Evolutionary conservation across 1,284 basidiomycete species (phyloP).

Genomic region (Cutaneotrichosporon spelunceum): DNA sequence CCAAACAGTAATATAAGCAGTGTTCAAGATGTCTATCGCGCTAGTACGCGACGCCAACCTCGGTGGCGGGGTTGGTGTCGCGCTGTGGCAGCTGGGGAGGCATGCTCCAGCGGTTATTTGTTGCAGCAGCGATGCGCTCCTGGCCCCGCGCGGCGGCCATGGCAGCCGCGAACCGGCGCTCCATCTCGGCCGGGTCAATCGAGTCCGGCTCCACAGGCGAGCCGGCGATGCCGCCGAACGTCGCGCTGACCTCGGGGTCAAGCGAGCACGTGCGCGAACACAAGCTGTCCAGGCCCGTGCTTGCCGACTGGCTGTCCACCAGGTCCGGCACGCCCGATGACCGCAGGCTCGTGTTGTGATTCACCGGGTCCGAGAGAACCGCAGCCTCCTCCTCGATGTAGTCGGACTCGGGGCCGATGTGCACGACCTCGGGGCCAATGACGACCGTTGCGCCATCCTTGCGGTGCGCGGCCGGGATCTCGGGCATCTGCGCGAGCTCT

Average conservation of each 20-base stretch:
- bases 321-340: neutral
- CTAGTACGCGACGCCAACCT: conserved; percentile 5
- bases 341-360: no score
- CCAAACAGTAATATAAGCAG: neutral
- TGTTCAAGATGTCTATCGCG: neutral
- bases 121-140: neutral
- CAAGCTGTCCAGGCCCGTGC: neutral
- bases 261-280: neutral
- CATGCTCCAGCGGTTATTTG: conserved; percentile 6
- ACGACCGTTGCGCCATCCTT: neutral
- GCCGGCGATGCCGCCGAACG: conserved; percentile 2
- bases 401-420: conserved; percentile 2
- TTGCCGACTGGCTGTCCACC: neutral
- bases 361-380: neutral
- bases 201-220: conserved; percentile 4
- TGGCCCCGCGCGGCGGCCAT: neutral
- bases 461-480: neutral
- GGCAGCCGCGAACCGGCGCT: conserved; percentile 16
- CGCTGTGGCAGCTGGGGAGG: conserved; percentile 3
- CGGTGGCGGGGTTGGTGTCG: neutral
- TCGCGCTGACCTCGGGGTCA: neutral
- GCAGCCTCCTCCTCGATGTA: neutral
- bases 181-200: conserved; percentile 16
- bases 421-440: neutral
- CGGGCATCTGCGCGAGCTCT: conserved; percentile 4